phyloP scores from a whole-genome alignment of 139 green algal species.

The Picochlorum costavermella region DNA sequence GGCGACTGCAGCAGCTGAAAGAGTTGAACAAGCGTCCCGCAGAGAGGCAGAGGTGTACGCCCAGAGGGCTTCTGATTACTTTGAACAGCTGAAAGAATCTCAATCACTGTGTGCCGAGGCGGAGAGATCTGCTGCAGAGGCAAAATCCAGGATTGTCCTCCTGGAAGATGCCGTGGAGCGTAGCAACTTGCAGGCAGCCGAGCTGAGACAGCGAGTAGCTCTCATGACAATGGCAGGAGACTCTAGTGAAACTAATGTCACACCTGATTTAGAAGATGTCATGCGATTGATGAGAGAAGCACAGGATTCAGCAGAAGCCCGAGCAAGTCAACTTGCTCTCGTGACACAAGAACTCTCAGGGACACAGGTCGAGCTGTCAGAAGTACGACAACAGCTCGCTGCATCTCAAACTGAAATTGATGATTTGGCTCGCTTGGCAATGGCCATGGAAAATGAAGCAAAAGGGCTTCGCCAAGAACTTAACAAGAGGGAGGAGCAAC shows the following conservation, averaged over 20 bases:
- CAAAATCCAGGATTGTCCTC: constrained; percentile 11
- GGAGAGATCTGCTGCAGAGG: constrained; percentile 2
- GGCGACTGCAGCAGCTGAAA: background rate
- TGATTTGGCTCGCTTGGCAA: too few relatives aligned
- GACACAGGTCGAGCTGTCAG: too few relatives aligned
- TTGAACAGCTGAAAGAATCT: background rate
- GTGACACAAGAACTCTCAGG: too few relatives aligned
- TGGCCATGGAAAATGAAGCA: too few relatives aligned
- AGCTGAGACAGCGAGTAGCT: constrained; percentile 10
- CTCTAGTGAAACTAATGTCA: background rate
- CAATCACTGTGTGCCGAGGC: background rate
- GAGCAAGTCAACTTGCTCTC: too few relatives aligned
- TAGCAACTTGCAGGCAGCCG: constrained; percentile 11
- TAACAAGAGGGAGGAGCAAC: background rate
- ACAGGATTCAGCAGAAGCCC: too few relatives aligned
- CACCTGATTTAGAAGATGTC: too few relatives aligned
- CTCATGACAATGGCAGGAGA: background rate
- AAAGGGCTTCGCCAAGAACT: too few relatives aligned
- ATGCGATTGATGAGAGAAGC: too few relatives aligned
- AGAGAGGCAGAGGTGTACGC: constrained; percentile 1
- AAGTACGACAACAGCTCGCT: too few relatives aligned
- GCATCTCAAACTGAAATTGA: too few relatives aligned
- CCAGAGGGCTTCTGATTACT: background rate
- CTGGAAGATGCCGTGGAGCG: constrained; percentile 24
- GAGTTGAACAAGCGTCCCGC: background rate